phyloP scores from a whole-genome alignment of 768 basidiomycete species.

The Lanmaoa rubissima region DNA sequence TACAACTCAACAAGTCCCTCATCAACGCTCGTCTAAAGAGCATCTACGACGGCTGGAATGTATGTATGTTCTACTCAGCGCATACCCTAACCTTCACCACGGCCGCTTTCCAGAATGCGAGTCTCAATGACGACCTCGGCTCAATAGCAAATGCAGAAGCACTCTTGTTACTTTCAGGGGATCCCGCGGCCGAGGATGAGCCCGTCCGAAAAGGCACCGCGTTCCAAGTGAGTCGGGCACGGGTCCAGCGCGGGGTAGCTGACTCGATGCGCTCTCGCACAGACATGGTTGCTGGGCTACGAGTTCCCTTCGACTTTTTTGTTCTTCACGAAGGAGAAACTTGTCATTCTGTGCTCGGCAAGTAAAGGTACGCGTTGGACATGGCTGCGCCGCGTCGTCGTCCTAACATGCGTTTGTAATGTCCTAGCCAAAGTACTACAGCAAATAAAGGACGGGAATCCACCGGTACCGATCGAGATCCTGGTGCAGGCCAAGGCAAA shows the following conservation, averaged over 20 bases:
- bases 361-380: constrained; percentile 66
- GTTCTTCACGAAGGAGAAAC: constrained; percentile 73
- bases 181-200: constrained; percentile 82
- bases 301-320: constrained; percentile 95
- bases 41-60: constrained; percentile 63
- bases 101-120: constrained; percentile 48
- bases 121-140: constrained; percentile 67
- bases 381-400: constrained; percentile 1
- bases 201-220: constrained; percentile 89
- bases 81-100: constrained; percentile 13
- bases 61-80: constrained; percentile 32
- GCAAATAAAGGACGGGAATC: constrained; percentile 63
- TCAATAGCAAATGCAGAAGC: constrained; percentile 69
- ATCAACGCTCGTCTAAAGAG: constrained; percentile 58
- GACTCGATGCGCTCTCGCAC: constrained; percentile 6
- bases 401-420: constrained; percentile 13
- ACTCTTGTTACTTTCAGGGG: constrained; percentile 70
- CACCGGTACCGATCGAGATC: constrained; percentile 68
- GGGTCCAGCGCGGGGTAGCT: background rate
- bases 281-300: constrained; percentile 97
- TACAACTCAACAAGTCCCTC: constrained; percentile 65
- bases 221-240: constrained; percentile 63
- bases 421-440: constrained; percentile 77
- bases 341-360: constrained; percentile 80
- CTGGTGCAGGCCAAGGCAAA: constrained; percentile 77